Evolutionary conservation across 306 rosid genomes (phyloP), one percentile per base, ranked within the genome.

Genomic region (Ochetophila trinervis): DNA sequence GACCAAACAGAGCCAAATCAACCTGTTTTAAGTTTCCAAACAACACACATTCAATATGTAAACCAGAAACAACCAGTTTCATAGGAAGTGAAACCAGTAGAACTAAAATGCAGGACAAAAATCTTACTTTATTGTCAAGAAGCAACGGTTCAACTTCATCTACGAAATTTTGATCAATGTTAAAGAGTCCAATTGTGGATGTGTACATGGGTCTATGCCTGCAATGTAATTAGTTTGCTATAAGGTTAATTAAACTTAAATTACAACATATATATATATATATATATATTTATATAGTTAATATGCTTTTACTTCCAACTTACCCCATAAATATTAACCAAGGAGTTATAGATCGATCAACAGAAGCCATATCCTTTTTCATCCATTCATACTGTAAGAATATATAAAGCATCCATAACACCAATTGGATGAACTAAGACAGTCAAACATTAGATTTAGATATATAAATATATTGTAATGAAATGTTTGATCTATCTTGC

Each of bases 151-250:
- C 98, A 36, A 92, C 91, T 42, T 66, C 79, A 24, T 24, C 2
- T 20, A 57, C 65, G 53, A 92, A 89, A 0, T 19, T 35, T 0
- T 8, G 0, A 65, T 76, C 93, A 30, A 60, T n/a, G 19, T 35
- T 44, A 6, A 17, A 0, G 18, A 67, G 12, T 55, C 70, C 70
- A 35, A 48, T 2, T 17, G 40, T 15, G 18, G 98, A 85, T 24
- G 78, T 58, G 77, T 92, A 92, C 95, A 92, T 89, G 0, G 87
- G 96, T 66, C 96, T 92, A 67, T 92, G 98, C 67, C 97, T 91
- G 94, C 76, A 82, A 27, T 27, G 32, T 27, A 27, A 21, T 49
- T 55, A 45, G 21, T 11, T 6, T 60, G 20, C 37, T 8, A n/a
- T n/a, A 13, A 32, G 15, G 48, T 35, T 16, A 36, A 23, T 65